Evolutionary conservation across 73 alveolate species (phyloP).

Genomic region (Paramecium sonneborni): DNA sequence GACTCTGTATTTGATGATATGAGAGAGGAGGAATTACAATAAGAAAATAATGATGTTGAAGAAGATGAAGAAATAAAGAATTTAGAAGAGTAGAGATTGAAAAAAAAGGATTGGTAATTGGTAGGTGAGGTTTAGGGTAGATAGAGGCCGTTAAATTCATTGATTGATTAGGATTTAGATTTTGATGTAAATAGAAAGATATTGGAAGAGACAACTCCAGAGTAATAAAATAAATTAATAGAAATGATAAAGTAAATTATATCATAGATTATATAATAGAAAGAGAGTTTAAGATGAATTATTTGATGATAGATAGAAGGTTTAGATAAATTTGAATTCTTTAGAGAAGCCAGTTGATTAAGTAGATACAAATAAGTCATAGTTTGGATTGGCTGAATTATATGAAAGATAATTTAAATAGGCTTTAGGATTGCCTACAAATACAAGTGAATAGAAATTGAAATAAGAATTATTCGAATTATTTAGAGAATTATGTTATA

Average conservation of each 20-base stretch:
- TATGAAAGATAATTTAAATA: constrained; percentile 63
- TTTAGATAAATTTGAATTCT: neutral
- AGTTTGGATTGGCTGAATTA: constrained; percentile 64
- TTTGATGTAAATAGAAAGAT: constrained; percentile 46
- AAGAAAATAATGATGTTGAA: neutral
- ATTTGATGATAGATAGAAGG: constrained; percentile 64
- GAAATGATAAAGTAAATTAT: constrained; percentile 39
- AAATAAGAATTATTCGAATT: constrained; percentile 53
- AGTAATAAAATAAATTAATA: neutral
- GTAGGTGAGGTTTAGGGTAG: constrained; percentile 53
- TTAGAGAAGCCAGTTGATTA: neutral
- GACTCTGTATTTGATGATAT: constrained; percentile 58
- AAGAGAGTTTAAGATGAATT: constrained; percentile 59
- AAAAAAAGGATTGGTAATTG: constrained; percentile 57
- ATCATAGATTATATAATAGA: neutral
- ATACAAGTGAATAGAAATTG: constrained; percentile 60
- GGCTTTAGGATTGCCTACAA: constrained; percentile 63
- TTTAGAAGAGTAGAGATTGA: constrained; percentile 39
- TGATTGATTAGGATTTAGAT: constrained; percentile 60
- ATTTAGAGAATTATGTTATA: constrained; percentile 60
- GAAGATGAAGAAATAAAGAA: constrained; percentile 35
- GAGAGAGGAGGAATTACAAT: constrained; percentile 49
- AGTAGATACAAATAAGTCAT: constrained; percentile 49
- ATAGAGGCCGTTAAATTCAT: constrained; percentile 63
- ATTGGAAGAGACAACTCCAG: constrained; percentile 46